Evolutionary conservation across 169 alveolate species (phyloP), one percentile per base, ranked within the genome.

Genomic region (Cryptosporidium andersoni): DNA sequence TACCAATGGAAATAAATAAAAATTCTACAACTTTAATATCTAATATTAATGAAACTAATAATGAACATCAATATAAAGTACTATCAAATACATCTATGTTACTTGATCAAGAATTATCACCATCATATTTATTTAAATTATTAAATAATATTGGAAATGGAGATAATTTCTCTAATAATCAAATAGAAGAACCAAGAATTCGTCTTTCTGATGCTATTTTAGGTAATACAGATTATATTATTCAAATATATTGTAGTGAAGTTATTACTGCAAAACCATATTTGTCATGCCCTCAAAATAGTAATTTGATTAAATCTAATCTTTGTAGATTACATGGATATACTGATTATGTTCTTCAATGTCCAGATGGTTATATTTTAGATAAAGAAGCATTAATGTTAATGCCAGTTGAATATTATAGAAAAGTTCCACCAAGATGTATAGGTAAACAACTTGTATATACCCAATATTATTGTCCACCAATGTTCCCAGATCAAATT

Each of bases 381-480:
- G 82, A 67, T 53, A 65, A 67, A 16, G 82, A 67, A 48, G 82
- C 82, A 2, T 53, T 67, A 7, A 51, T 67, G 42, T 52, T 67
- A 12, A 9, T 67, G 7, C 82, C 82, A 4, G 43, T 16, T 12
- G 82, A 67, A 40, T 52, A 67, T 67, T 52, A 37, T 55, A 51
- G 51, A n/a, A 67, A 67, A 16, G 64, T 48, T 53, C 82, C 66
- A 36, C 82, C 82, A 55, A 49, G 82, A n/a, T 67, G 82, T 52
- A 66, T 67, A 14, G 51, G 66, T 36, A 67, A 67, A 42, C 82
- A 67, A 52, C 12, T 51, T 16, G 82, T 67, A n/a, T 67, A 52
- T 53, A 67, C 82, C 36, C 82, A 67, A 5, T 67, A 67, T 45
- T 67, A 67, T 39, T 67, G 82, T 6, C 82, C 82, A 5, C 82